phyloP scores from a whole-genome alignment of 208 protist genomes.

The Leishmania major region DNA sequence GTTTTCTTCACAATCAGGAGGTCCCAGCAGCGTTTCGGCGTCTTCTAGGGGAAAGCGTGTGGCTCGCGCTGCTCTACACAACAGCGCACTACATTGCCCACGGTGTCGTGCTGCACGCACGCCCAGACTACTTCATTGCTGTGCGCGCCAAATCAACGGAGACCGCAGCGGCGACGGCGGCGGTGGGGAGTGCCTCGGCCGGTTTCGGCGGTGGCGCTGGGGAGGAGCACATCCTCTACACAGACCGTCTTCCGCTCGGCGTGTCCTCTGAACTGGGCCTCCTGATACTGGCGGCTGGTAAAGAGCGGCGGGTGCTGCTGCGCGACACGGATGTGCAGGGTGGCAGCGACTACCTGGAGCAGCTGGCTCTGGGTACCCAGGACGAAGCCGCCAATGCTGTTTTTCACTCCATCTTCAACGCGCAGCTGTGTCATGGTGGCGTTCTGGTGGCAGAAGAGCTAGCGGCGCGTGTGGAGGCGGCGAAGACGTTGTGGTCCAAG shows the following conservation, averaged over 20 bases:
- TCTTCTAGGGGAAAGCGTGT: slow-evolving; percentile 73
- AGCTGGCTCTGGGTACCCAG: slow-evolving; percentile 71
- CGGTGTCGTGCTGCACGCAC: slow-evolving; percentile 83
- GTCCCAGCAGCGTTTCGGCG: slow-evolving; percentile 61
- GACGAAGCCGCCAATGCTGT: slow-evolving; percentile 81
- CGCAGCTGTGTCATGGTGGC: slow-evolving; percentile 62
- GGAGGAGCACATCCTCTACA: slow-evolving; percentile 65
- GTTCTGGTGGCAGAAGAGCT: slow-evolving; percentile 67
- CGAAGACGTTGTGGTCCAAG: slow-evolving; percentile 71
- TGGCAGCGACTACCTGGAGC: slow-evolving; percentile 66
- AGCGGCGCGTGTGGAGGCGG: slow-evolving; percentile 69
- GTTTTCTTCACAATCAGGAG: slow-evolving; percentile 56
- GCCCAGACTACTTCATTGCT: slow-evolving; percentile 75
- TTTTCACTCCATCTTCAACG: slow-evolving; percentile 75
- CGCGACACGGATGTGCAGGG: slow-evolving; percentile 30
- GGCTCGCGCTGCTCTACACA: slow-evolving; percentile 75
- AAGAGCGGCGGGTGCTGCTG: slow-evolving; percentile 72
- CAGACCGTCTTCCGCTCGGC: slow-evolving; percentile 61
- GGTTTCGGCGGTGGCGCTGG: slow-evolving; percentile 1
- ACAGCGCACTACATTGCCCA: slow-evolving; percentile 86
- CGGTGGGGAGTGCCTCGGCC: neutral
- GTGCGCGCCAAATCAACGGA: slow-evolving; percentile 17
- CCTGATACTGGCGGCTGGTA: slow-evolving; percentile 68
- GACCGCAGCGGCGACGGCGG: neutral
- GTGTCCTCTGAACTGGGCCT: slow-evolving; percentile 67